Percentiles rank a stretch among this genome's conserved stretches.
These are phyloP conservation scores for Apophysomyces variabilis DNA, from an alignment of 371 early-diverging fungal species.

Conservation along the genomic window DNA sequence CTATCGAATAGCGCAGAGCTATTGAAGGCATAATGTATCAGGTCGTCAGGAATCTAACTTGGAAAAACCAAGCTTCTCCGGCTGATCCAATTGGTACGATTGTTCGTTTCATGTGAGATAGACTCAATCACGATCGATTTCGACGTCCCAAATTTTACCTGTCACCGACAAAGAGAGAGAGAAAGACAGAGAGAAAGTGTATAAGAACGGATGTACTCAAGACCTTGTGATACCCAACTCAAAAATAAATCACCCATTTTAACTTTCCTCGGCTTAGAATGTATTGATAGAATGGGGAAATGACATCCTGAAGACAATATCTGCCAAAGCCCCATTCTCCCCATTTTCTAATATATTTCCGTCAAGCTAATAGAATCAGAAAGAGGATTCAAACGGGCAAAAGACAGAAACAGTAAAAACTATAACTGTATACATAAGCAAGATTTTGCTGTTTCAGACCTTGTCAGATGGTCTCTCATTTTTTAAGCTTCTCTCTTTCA, in stretches of 20 bases:
- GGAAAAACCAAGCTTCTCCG: too few species aligned
- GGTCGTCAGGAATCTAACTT: too few species aligned
- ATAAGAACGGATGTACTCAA: background rate
- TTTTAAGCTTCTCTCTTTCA: background rate
- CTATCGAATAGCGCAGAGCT: too few species aligned
- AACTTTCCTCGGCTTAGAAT: too few species aligned
- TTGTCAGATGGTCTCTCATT: conserved; percentile 1
- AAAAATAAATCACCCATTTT: too few species aligned
- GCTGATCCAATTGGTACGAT: background rate
- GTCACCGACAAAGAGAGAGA: background rate
- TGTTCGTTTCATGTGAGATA: background rate
- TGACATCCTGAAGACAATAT: too few species aligned
- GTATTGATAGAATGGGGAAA: too few species aligned
- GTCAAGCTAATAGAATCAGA: background rate
- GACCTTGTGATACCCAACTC: conserved; percentile 3
- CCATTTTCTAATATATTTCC: background rate
- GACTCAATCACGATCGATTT: background rate
- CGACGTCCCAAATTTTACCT: background rate
- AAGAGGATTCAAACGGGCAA: background rate
- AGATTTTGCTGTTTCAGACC: conserved; percentile 5
- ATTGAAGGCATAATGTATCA: too few species aligned
- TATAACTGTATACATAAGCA: background rate
- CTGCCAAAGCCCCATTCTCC: background rate
- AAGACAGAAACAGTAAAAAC: background rate
- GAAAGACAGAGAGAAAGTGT: too few species aligned